These are phyloP conservation scores for Ampelocalamus luodianensis DNA, from an alignment of 176 grass and related monocot species.

Conservation along the genomic window DNA sequence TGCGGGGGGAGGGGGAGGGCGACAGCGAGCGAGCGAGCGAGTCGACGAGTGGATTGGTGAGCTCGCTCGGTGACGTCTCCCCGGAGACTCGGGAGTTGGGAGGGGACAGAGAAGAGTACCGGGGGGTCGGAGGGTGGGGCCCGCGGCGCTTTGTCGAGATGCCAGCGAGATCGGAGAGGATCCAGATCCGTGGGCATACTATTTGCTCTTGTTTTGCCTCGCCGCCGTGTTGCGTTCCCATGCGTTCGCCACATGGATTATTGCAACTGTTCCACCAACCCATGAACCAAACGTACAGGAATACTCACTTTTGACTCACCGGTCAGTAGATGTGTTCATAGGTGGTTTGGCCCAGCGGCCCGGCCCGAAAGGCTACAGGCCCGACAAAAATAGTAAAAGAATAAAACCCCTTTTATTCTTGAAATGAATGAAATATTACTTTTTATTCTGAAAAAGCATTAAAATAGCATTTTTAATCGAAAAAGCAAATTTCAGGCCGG, in stretches of 20 bases:
- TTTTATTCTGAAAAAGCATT: too few relatives aligned
- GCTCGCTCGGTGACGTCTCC: conserved; percentile 23
- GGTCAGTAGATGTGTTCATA: too few relatives aligned
- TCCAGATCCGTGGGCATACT: conserved; percentile 36
- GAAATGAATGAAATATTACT: too few relatives aligned
- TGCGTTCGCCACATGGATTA: not conserved
- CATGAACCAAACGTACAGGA: too few relatives aligned
- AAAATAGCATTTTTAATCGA: too few relatives aligned
- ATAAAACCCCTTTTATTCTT: too few relatives aligned
- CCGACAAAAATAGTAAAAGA: too few relatives aligned
- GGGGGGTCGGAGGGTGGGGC: not conserved
- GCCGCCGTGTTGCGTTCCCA: not conserved
- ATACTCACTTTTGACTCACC: too few relatives aligned
- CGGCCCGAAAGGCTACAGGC: too few relatives aligned
- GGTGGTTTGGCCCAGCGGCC: too few relatives aligned
- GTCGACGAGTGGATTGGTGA: conserved; percentile 5
- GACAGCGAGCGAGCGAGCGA: conserved; percentile 30
- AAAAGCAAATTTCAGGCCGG: too few relatives aligned
- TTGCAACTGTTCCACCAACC: not conserved
- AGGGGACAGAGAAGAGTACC: not conserved
- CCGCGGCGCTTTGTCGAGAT: not conserved
- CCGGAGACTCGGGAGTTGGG: conserved; percentile 25
- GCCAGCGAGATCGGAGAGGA: not conserved
- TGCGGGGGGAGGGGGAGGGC: not conserved
- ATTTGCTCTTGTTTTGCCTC: not conserved